These are phyloP conservation scores for Rhododendron ovatum DNA, from an alignment of 148 eudicot species.

Conservation along the genomic window DNA sequence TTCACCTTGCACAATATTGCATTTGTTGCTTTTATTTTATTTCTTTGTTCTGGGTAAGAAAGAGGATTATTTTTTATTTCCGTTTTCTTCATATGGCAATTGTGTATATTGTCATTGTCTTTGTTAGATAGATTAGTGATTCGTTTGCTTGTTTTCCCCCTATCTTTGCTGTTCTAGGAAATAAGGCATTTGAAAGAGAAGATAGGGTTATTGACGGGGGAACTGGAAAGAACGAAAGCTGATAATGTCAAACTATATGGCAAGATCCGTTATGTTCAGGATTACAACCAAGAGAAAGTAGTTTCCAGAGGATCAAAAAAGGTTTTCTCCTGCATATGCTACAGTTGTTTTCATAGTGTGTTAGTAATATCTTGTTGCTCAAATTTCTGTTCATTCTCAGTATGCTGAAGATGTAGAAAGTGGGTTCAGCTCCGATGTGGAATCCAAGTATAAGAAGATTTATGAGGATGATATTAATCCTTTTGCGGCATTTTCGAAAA, in stretches of 20 bases:
- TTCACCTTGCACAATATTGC: neutral
- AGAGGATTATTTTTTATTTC: neutral
- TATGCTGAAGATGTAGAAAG: slow-evolving; percentile 82
- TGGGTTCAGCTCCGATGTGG: slow-evolving; percentile 95
- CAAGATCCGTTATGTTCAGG: slow-evolving; percentile 97
- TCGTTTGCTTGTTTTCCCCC: neutral
- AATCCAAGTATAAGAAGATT: slow-evolving; percentile 96
- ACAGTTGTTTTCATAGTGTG: neutral
- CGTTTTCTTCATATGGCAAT: neutral
- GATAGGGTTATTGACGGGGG: slow-evolving; percentile 63
- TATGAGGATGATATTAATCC: slow-evolving; percentile 99
- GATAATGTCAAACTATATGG: slow-evolving; percentile 99
- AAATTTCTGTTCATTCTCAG: slow-evolving; percentile 41
- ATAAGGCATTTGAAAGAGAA: slow-evolving; percentile 85
- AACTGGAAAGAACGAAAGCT: slow-evolving; percentile 87
- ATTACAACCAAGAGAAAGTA: slow-evolving; percentile 88
- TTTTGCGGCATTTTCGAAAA: slow-evolving; percentile 97
- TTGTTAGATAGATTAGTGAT: neutral
- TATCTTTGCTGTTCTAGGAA: slow-evolving; percentile 46
- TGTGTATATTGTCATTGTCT: neutral
- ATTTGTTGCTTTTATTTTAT: neutral
- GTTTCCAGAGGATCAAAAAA: slow-evolving; percentile 93
- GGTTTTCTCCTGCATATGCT: slow-evolving; percentile 37
- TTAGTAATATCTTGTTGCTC: neutral
- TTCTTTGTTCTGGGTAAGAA: neutral